Percentiles rank a stretch among this genome's conserved stretches.
These are phyloP conservation scores for Ustilago crameri DNA, from an alignment of 1,284 basidiomycete genomes.

Conservation along the genomic window DNA sequence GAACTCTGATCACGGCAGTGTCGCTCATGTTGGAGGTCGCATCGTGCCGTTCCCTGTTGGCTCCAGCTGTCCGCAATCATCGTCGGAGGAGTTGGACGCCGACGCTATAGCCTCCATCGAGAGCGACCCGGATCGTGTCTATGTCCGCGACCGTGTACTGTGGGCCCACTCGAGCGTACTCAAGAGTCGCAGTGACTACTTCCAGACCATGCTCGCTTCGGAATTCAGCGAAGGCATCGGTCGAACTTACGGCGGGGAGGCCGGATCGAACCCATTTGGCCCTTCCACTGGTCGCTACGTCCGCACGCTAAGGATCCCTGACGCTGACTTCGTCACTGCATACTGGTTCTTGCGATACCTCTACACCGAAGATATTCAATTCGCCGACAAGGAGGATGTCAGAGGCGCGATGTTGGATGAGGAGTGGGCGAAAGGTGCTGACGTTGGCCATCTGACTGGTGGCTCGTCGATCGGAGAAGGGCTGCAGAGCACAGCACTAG, in stretches of 20 bases:
- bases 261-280: slow-evolving; percentile 1
- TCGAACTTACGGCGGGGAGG: slow-evolving; percentile 18
- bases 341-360: slow-evolving; percentile 85
- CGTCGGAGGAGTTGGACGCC: slow-evolving; percentile 16
- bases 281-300: slow-evolving; percentile 21
- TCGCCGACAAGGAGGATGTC: slow-evolving; percentile 58
- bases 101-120: slow-evolving; percentile 15
- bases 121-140: slow-evolving; percentile 33
- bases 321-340: slow-evolving; percentile 82
- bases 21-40: not conserved
- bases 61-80: slow-evolving; percentile 17
- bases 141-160: slow-evolving; percentile 71
- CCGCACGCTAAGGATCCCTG: slow-evolving; percentile 77
- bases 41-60: slow-evolving; percentile 39
- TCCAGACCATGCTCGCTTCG: slow-evolving; percentile 80
- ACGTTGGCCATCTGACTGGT: slow-evolving; percentile 10
- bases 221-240: slow-evolving; percentile 70
- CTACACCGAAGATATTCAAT: slow-evolving; percentile 75
- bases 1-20: slow-evolving; percentile 15
- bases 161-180: slow-evolving; percentile 77
- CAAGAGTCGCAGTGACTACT: slow-evolving; percentile 77
- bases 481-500: slow-evolving; percentile 9
- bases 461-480: slow-evolving; percentile 7
- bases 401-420: slow-evolving; percentile 56
- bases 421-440: slow-evolving; percentile 51